phyloP scores from a whole-genome alignment of 106 monocot species.

The Posidonia australis region DNA sequence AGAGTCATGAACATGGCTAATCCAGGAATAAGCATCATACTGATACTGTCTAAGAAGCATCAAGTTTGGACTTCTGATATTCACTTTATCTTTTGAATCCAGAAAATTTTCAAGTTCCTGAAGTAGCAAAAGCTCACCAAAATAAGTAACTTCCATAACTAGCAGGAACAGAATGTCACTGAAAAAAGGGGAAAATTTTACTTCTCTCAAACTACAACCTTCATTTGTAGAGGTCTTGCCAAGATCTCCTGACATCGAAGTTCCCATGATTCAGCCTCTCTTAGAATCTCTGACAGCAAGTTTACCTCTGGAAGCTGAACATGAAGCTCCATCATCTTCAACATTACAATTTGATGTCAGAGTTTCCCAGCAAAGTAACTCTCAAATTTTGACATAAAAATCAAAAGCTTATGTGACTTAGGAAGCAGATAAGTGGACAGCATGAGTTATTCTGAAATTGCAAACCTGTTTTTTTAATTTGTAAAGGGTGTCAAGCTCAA shows the following conservation, averaged over 20 bases:
- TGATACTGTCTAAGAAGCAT: slow-evolving; percentile 38
- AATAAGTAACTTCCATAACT: no score
- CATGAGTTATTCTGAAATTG: no score
- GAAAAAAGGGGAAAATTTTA: neutral
- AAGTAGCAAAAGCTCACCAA: neutral
- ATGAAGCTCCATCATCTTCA: slow-evolving; percentile 47
- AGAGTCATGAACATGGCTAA: slow-evolving; percentile 26
- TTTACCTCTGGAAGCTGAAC: slow-evolving; percentile 56
- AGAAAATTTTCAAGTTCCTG: slow-evolving; percentile 72
- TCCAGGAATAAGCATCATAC: slow-evolving; percentile 50
- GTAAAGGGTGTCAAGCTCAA: slow-evolving; percentile 40
- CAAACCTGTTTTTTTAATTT: slow-evolving; percentile 51
- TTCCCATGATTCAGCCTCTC: slow-evolving; percentile 43
- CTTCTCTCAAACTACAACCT: slow-evolving; percentile 38
- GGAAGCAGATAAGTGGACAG: slow-evolving; percentile 2
- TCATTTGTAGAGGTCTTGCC: slow-evolving; percentile 25
- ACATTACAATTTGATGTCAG: neutral
- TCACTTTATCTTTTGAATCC: slow-evolving; percentile 18
- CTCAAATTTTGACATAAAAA: neutral
- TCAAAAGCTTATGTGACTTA: neutral
- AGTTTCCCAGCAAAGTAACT: neutral
- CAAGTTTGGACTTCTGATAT: slow-evolving; percentile 50
- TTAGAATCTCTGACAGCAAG: slow-evolving; percentile 30
- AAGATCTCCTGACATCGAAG: slow-evolving; percentile 37
- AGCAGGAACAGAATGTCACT: neutral